These are phyloP conservation scores for Cornus suecica DNA, from an alignment of 148 eudicot species.

Conservation along the genomic window DNA sequence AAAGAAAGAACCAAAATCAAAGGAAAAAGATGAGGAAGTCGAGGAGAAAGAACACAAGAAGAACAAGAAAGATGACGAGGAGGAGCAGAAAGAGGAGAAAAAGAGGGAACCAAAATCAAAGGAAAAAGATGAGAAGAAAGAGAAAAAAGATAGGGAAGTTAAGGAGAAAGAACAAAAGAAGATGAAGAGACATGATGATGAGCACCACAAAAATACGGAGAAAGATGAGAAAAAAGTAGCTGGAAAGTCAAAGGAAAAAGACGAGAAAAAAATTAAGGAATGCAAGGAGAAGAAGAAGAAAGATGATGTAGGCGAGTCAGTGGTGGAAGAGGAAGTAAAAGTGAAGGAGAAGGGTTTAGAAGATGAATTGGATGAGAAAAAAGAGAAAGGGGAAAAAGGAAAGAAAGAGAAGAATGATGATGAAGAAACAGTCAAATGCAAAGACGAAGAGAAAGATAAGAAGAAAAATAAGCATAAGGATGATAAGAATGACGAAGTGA, in stretches of 20 bases:
- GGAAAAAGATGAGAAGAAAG: conserved; percentile 1
- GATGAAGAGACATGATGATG: not conserved
- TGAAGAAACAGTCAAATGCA: not conserved
- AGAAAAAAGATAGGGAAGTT: not conserved
- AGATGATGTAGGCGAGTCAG: not conserved
- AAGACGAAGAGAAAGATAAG: conserved; percentile 4
- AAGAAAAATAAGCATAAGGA: conserved; percentile 14
- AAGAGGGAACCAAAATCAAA: conserved; percentile 1
- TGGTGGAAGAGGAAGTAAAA: not conserved
- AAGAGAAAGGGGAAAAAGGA: conserved; percentile 1
- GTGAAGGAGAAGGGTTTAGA: not conserved
- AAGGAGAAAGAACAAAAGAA: conserved; percentile 2
- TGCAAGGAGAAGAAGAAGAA: conserved; percentile 7
- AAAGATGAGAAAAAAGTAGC: not conserved
- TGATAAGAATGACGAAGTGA: conserved; percentile 18
- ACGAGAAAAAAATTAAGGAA: too few species aligned
- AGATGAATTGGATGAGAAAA: too few species aligned
- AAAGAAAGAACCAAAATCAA: not conserved
- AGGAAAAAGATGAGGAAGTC: not conserved
- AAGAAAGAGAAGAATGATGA: conserved; percentile 1
- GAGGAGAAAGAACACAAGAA: not conserved
- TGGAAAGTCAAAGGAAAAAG: not conserved
- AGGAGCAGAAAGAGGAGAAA: not conserved
- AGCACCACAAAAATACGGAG: not conserved
- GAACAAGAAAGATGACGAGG: conserved; percentile 1